Base-by-base conservation (phyloP, 2,329 filamentous ascomycete species). In the Capronia epimyces region DNA sequence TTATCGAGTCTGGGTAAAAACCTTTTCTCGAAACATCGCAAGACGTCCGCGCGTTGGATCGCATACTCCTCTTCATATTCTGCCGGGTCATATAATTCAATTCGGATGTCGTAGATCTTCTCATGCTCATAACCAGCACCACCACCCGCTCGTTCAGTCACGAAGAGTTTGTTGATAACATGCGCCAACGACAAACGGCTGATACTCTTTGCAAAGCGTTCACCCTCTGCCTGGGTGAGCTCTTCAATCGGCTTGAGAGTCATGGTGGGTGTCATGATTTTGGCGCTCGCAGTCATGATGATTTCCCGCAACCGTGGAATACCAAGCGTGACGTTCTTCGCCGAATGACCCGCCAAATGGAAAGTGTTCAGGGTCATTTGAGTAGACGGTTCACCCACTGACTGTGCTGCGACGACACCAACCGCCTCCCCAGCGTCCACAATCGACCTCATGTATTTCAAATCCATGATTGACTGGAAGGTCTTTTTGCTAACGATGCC, bases 281-380 rank as follows among this genome's bases (percentile, higher is more conserved):
- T 80, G 45, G 83, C 80, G 65, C 87, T 93, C 21, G 93, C 93
- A 43, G 93, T 97, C 93, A 98, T 98, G 59, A 98, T 80, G 63
- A 98, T 96, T 78, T 98, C 93, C 73, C 93, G 81, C 16, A 98
- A 79, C 72, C 93, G 89, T 52, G 93, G 93, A 65, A 98, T 97
- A 87, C 93, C 93, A 16, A 96, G 80, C 0, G 93, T 98, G 66
- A 98, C 94, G 79, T 98, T 98, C 77, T 96, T 97, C 24, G 93
- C 86, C 16, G 93, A 90, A 75, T 97, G 91, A 65, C 93, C 93
- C 69, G 93, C 93, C 80, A 98, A 87, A 79, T 98, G 93, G 81
- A 98, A 98, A 22, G 94, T 98, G 72, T 98, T 98, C 49, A 98
- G 75, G 6, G 94, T 98, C 94, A 98, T 98, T 69, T 98, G 93